Conservation (phyloP, 1,284 basidiomycete genomes). For the Amylostereum areolatum region DNA sequence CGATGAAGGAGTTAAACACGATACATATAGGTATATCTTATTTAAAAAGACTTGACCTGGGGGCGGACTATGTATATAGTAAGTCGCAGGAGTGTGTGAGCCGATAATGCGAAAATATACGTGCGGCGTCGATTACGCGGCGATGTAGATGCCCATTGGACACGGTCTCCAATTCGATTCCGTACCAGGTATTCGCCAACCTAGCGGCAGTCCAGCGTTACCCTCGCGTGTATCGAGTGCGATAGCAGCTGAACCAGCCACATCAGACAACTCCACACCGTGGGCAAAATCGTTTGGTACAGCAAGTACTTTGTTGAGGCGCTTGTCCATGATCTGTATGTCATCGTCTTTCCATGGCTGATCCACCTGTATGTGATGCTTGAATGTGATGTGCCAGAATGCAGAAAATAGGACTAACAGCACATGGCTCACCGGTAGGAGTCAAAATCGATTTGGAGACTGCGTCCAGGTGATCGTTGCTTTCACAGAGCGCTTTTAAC, state of each 20-base stretch:
- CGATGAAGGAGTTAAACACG: no score
- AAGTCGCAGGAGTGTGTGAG: no score
- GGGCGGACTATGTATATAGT: no score
- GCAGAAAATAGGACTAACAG: slow-evolving; percentile 6
- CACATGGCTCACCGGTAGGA: background rate
- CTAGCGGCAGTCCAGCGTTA: slow-evolving; percentile 21
- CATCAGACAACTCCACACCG: background rate
- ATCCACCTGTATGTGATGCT: background rate
- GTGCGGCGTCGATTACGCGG: slow-evolving; percentile 1
- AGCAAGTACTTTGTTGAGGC: slow-evolving; percentile 36
- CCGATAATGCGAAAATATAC: background rate
- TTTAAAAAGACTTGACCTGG: no score
- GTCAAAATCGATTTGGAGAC: slow-evolving; percentile 3
- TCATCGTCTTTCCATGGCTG: slow-evolving; percentile 45
- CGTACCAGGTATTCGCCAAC: slow-evolving; percentile 47
- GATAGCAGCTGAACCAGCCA: background rate
- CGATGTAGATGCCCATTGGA: slow-evolving; percentile 54
- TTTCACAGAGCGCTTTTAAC: slow-evolving; percentile 32
- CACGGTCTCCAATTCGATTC: slow-evolving; percentile 49
- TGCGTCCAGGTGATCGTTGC: slow-evolving; percentile 29
- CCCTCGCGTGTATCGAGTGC: background rate
- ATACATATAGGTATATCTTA: no score
- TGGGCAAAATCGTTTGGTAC: background rate
- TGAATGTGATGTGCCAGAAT: background rate
- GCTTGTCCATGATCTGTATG: slow-evolving; percentile 48